phyloP scores from a whole-genome alignment of 176 grass and related monocot genomes.

The Triticum timopheevii region DNA sequence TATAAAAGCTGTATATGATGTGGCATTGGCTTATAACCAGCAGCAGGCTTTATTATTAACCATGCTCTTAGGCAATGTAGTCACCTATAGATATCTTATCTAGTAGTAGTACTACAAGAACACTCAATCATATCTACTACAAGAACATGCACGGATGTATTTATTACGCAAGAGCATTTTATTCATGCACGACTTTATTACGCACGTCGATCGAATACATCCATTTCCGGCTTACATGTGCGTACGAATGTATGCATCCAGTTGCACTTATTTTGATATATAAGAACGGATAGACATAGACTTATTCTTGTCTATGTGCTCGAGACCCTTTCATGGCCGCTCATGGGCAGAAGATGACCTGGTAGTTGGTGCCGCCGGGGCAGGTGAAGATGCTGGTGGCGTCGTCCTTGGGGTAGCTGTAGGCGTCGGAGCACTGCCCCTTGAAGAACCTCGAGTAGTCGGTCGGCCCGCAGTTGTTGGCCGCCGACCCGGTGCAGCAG shows the following conservation, averaged over 20 bases:
- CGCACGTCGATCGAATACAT: background rate
- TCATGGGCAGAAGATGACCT: slow-evolving; percentile 54
- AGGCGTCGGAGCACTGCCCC: slow-evolving; percentile 36
- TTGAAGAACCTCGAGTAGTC: slow-evolving; percentile 50
- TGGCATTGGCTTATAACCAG: too few species aligned
- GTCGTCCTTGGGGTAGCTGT: slow-evolving; percentile 49
- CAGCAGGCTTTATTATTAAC: too few species aligned
- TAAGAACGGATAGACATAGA: background rate
- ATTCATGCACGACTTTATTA: background rate
- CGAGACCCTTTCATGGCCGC: background rate
- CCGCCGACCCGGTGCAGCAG: slow-evolving; percentile 32
- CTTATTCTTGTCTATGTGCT: background rate
- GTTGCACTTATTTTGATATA: background rate
- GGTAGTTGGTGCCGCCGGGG: slow-evolving; percentile 40
- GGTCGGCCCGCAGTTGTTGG: slow-evolving; percentile 21
- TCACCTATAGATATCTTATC: too few species aligned
- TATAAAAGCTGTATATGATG: too few species aligned
- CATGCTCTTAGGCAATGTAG: too few species aligned
- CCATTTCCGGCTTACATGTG: background rate
- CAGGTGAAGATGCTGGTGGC: slow-evolving; percentile 32
- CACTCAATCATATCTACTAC: too few species aligned
- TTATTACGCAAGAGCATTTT: too few species aligned
- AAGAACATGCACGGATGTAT: too few species aligned
- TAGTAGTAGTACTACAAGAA: too few species aligned
- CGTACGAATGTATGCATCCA: background rate